Evolutionary conservation across 1,284 basidiomycete species (phyloP), one percentile per base, ranked within the genome.

Genomic region (Fomitopsis pinicola): DNA sequence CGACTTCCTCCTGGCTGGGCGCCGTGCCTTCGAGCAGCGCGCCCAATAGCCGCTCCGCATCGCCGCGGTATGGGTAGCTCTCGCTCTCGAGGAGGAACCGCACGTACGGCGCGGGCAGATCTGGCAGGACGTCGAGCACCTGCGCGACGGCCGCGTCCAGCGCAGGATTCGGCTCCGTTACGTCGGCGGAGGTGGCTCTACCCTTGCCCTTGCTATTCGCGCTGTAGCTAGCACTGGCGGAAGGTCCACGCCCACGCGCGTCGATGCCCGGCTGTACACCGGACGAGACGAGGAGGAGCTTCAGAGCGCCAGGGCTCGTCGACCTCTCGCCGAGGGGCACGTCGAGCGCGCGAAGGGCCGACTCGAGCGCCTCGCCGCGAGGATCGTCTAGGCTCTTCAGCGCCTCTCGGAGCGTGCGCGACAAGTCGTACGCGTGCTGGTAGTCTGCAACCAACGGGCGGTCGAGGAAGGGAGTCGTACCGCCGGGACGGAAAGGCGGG

Each of bases 21-120:
- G 88, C 85, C 0, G 82, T 86, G 1, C 86, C 88, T 58, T 91
- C 90, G 55, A 93, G 75, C n/a, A 93, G 69, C 0, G 86, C 87
- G 35, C 80, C 84, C 9, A 92, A 78, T 26, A 91, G 81, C 52
- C 78, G 77, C 66, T 90, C 88, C 1, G 82, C 75, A 56, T 81
- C 79, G 0, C 81, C 78, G 6, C 72, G 71, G 64, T 81, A 88
- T 6, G 77, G 72, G 62, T 79, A 82, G 17, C 77, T 75, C 1
- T 80, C 72, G 61, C 82, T 79, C 10, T 65, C 61, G 7, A 93
- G 78, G 9, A 91, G 74, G 22, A 78, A 78, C 42, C 81, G 80
- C 55, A 92, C 74, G 64, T 92, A 88, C 1, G 70, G 68, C 0
- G 80, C 75, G 0, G 80, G 71, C 19, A 82, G 75, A 54, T 89